Percentiles rank a stretch among this genome's conserved stretches.
Evolutionary conservation across 495 filamentous ascomycete species (phyloP).

Genomic region (Umbilicaria muhlenbergii): DNA sequence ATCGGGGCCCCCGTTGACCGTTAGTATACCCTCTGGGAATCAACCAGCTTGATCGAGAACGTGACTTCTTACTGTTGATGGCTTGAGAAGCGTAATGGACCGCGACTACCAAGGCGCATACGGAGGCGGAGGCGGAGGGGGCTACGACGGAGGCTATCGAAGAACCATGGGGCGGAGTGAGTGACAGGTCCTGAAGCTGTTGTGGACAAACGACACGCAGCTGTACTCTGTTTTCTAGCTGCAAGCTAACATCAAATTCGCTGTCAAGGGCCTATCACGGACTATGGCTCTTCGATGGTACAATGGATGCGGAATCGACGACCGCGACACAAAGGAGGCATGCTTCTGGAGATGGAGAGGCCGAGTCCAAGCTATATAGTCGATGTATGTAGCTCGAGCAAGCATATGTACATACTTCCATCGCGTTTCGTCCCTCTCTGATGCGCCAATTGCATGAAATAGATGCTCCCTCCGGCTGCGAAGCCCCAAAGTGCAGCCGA

Average conservation of each 20-base stretch:
- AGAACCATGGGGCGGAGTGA: constrained; percentile 12
- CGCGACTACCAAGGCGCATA: constrained; percentile 16
- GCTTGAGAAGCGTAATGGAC: constrained; percentile 10
- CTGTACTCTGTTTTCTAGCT: not conserved
- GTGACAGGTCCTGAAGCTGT: not conserved
- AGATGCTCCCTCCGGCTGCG: constrained; percentile 82
- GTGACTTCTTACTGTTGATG: too few relatives aligned
- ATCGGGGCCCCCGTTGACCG: too few relatives aligned
- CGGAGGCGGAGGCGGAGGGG: constrained; percentile 9
- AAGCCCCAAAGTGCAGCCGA: constrained; percentile 57
- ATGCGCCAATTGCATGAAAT: not conserved
- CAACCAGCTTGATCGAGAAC: too few relatives aligned
- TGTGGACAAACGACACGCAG: not conserved
- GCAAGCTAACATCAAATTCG: not conserved
- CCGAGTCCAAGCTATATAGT: constrained; percentile 79
- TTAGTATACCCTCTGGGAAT: too few relatives aligned
- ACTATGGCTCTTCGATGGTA: constrained; percentile 84
- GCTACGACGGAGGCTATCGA: constrained; percentile 12
- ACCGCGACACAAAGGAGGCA: constrained; percentile 54
- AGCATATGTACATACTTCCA: constrained; percentile 3
- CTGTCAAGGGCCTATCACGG: constrained; percentile 62
- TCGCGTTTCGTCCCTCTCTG: not conserved
- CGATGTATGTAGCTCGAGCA: constrained; percentile 45
- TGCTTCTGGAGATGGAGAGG: constrained; percentile 57
- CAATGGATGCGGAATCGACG: constrained; percentile 84